Evolutionary conservation across 2,329 filamentous ascomycete species (phyloP).

Genomic region (Cytospora piceicola): DNA sequence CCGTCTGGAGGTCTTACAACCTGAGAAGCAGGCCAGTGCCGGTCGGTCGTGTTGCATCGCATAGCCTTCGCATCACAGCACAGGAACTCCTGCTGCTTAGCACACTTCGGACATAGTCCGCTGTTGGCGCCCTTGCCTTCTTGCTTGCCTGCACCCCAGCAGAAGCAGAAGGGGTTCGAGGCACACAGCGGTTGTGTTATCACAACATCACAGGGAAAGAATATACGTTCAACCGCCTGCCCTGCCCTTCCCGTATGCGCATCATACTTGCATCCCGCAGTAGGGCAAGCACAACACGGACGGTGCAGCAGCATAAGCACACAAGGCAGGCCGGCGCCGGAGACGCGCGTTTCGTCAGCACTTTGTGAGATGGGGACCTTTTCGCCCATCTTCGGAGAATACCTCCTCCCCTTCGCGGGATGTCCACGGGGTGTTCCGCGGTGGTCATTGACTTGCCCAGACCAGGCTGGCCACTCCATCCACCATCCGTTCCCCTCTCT

Average conservation of each 20-base stretch:
- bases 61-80: constrained; percentile 19
- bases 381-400: constrained; percentile 17
- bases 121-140: background rate
- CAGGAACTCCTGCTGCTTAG: constrained; percentile 2
- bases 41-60: constrained; percentile 20
- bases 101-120: background rate
- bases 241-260: constrained; percentile 28
- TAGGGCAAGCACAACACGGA: constrained; percentile 30
- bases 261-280: constrained; percentile 32
- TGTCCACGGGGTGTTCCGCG: constrained; percentile 8
- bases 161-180: background rate
- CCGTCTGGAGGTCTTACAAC: constrained; percentile 12
- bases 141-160: background rate
- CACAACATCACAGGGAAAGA: background rate
- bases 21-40: constrained; percentile 12
- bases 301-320: constrained; percentile 22
- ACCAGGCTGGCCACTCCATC: constrained; percentile 19
- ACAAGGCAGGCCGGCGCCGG: constrained; percentile 15
- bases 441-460: constrained; percentile 1
- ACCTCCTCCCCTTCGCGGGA: background rate
- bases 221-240: background rate
- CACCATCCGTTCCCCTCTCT: background rate
- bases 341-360: constrained; percentile 18
- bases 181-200: background rate
- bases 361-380: constrained; percentile 13